A percentile compares a stretch with the other conserved stretches of the same genome.
phyloP scores from a whole-genome alignment of 495 filamentous ascomycete species.

The Immersiella caudata region DNA sequence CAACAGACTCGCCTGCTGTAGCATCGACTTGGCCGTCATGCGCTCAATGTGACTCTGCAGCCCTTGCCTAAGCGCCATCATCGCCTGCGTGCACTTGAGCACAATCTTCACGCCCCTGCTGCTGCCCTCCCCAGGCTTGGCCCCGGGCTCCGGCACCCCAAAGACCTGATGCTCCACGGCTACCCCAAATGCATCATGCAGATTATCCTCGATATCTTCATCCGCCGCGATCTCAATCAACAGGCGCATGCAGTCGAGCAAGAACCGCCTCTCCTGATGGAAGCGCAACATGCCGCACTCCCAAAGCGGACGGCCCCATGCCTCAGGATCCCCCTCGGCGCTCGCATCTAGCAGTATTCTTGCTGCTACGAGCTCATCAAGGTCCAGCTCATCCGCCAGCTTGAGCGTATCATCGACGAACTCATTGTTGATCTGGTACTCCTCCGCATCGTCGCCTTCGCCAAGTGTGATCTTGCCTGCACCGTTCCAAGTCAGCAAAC shows the following conservation, averaged over 20 bases:
- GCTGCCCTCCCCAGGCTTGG: conserved; percentile 27
- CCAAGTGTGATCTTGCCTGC: conserved; percentile 64
- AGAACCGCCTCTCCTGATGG: conserved; percentile 74
- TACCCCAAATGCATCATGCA: conserved; percentile 42
- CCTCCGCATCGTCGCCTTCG: conserved; percentile 52
- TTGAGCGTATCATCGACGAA: conserved; percentile 79
- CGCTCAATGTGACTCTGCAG: conserved; percentile 72
- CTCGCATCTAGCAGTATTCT: conserved; percentile 68
- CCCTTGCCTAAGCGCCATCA: conserved; percentile 73
- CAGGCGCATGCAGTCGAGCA: conserved; percentile 81
- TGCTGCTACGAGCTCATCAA: conserved; percentile 87
- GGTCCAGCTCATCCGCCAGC: conserved; percentile 80
- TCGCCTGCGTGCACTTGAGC: conserved; percentile 68
- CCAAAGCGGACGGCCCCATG: conserved; percentile 67
- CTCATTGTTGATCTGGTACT: conserved; percentile 82
- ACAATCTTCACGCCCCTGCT: conserved; percentile 52
- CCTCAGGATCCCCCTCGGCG: conserved; percentile 63
- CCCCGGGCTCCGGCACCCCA: conserved; percentile 30
- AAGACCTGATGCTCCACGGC: conserved; percentile 47
- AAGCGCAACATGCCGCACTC: conserved; percentile 80
- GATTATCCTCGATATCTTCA: conserved; percentile 42
- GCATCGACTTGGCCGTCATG: conserved; percentile 66
- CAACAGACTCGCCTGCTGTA: conserved; percentile 60
- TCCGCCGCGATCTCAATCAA: conserved; percentile 68
- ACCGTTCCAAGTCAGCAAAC: conserved; percentile 40